Evolutionary conservation across 129 eudicot genomes (phyloP), one percentile per base, ranked within the genome.

Genomic region (Saussurea involucrata): DNA sequence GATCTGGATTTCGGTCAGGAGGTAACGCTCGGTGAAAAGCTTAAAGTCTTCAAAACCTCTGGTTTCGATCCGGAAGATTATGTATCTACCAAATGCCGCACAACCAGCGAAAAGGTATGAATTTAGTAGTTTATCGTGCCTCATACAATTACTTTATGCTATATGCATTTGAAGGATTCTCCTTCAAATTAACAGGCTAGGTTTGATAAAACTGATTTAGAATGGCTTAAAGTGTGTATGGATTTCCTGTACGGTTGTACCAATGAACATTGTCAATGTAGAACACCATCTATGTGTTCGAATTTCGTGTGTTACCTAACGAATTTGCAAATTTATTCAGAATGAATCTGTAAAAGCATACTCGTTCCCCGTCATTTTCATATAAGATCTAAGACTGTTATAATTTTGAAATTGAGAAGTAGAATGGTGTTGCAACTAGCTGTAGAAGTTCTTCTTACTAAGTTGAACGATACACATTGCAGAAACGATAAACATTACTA

Each of bases 21-120:
- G 74, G 76, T 83, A 33, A 71, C 96, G 1, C 85, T 94, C 13
- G 78, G 89, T 32, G 98, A 91, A 42, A 92, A 80, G 84, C 96
- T 94, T 85, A 94, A 94, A 82, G 85, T 75, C 65, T 94, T 94
- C 90, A 94, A 94, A 83, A 49, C 92, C 10, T 83, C 90, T 24
- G 71, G 70, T 17, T 94, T 91, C 36, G 93, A 94, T 80, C 91
- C 96, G 13, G 96, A 94, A 49, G 64, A 70, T 10, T 94, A 83
- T 46, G 74, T 94, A 66, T 74, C 88, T 31, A 69, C 70, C 72
- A 87, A 87, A 81, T 91, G 98, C 73, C 87, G 87, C 11, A 73
- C 82, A 73, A 89, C 93, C 71, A 83, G 88, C 82, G 93, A 94
- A 80, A 94, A 91, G 98, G 98, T 94, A 8, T 13, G 6, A 17